Conservation (phyloP, 805 yeast species). For the Schwanniomyces yamadae region DNA sequence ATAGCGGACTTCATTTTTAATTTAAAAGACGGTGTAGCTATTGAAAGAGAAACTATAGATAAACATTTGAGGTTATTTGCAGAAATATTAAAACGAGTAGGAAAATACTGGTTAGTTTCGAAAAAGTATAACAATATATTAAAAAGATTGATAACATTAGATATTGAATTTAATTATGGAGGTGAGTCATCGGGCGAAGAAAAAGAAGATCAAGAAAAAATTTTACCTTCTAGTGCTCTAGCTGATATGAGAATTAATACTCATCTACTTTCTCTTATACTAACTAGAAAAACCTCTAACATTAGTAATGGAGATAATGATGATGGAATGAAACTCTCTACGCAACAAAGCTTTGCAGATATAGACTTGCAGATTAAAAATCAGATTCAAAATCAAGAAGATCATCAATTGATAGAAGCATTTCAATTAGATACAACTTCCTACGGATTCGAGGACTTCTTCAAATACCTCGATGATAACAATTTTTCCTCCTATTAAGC, state of each 20-base stretch:
- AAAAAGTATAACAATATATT: slow-evolving; percentile 17
- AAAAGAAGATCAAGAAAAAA: slow-evolving; percentile 2
- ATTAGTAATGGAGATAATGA: no score
- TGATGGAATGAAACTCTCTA: neutral
- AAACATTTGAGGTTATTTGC: slow-evolving; percentile 9
- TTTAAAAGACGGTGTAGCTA: neutral
- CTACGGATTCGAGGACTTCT: slow-evolving; percentile 2
- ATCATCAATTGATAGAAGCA: slow-evolving; percentile 1
- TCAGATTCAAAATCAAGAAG: neutral
- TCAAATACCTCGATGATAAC: slow-evolving; percentile 2
- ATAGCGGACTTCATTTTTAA: slow-evolving; percentile 8
- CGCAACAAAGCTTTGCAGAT: neutral
- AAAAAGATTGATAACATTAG: slow-evolving; percentile 11
- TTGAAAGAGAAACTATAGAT: neutral
- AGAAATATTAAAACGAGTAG: slow-evolving; percentile 11
- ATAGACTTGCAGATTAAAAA: neutral
- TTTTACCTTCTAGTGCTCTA: neutral
- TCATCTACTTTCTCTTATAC: slow-evolving; percentile 12
- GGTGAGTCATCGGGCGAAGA: slow-evolving; percentile 8
- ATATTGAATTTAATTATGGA: slow-evolving; percentile 4
- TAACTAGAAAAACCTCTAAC: slow-evolving; percentile 13
- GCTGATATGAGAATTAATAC: slow-evolving; percentile 15
- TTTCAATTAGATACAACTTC: slow-evolving; percentile 1
- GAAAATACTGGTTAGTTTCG: slow-evolving; percentile 15
- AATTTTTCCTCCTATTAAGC: slow-evolving; percentile 3